Percentiles rank a stretch among this genome's conserved stretches.
These are phyloP conservation scores for Komagataella pastoris DNA, from an alignment of 805 yeast genomes.

Conservation along the genomic window DNA sequence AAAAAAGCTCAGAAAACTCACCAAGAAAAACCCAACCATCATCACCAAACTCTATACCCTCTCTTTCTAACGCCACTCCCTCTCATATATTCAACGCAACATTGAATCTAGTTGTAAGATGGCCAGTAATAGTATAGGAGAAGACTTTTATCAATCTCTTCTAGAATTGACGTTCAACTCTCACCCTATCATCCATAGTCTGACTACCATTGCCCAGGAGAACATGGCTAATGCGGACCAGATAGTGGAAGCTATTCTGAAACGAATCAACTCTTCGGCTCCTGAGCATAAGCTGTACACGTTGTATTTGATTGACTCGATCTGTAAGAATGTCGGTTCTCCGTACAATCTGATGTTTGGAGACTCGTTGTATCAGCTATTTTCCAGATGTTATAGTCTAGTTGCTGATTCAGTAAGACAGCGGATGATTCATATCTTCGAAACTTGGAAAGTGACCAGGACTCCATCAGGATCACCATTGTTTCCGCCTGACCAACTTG, in stretches of 20 bases:
- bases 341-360: constrained; percentile 81
- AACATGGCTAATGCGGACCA: constrained; percentile 65
- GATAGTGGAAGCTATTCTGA: constrained; percentile 63
- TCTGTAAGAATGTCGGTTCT: constrained; percentile 79
- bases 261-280: constrained; percentile 49
- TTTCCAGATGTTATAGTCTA: constrained; percentile 64
- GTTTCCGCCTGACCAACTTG: constrained; percentile 58
- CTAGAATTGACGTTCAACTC: constrained; percentile 78
- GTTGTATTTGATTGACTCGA: constrained; percentile 78
- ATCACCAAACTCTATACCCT: not conserved
- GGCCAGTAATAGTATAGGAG: constrained; percentile 14
- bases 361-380: constrained; percentile 52
- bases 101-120: not conserved
- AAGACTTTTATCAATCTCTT: constrained; percentile 62
- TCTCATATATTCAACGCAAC: not conserved
- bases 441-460: constrained; percentile 74
- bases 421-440: constrained; percentile 64
- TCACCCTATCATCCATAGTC: constrained; percentile 73
- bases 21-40: not conserved
- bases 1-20: not conserved
- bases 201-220: constrained; percentile 81
- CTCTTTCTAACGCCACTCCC: not conserved
- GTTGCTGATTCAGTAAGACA: constrained; percentile 66
- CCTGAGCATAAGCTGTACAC: constrained; percentile 80
- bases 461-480: constrained; percentile 51